Percentiles rank a stretch among this genome's conserved stretches.
phyloP scores from a whole-genome alignment of 2,329 filamentous ascomycete genomes.

The Sporothrix globosa region DNA sequence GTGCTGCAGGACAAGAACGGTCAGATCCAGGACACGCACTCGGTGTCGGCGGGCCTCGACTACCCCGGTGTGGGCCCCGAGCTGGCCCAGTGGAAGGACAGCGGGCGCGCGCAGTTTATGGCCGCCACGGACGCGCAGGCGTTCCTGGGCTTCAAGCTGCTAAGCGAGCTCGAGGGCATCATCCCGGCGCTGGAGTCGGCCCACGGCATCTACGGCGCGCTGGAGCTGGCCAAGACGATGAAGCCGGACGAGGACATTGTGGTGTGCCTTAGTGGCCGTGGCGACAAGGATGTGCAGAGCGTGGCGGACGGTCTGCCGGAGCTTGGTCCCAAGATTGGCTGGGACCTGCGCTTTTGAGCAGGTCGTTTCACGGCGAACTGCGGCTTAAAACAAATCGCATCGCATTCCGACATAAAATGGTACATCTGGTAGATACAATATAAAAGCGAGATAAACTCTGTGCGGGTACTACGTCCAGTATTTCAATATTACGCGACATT shows the following conservation, averaged over 20 bases:
- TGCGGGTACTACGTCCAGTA: no score
- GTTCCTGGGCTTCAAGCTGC: conserved; percentile 80
- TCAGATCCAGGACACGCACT: conserved; percentile 94
- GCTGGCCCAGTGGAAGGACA: conserved; percentile 91
- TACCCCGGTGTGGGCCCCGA: conserved; percentile 97
- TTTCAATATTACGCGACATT: no score
- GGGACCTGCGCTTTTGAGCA: conserved; percentile 64
- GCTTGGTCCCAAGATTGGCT: conserved; percentile 84
- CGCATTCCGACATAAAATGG: neutral
- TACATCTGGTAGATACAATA: no score
- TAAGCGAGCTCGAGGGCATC: conserved; percentile 90
- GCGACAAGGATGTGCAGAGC: conserved; percentile 98
- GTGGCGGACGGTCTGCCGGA: conserved; percentile 92
- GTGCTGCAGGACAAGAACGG: conserved; percentile 90
- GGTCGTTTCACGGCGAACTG: no score
- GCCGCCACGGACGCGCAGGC: conserved; percentile 91
- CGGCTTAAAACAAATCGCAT: neutral
- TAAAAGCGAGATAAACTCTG: no score
- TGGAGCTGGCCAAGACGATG: conserved; percentile 93
- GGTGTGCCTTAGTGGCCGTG: conserved; percentile 88
- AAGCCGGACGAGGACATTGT: conserved; percentile 85
- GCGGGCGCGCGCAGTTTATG: conserved; percentile 80
- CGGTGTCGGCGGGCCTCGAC: conserved; percentile 92
- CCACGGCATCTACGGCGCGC: conserved; percentile 86
- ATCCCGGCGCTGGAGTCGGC: conserved; percentile 94